Conservation (phyloP, 1,284 basidiomycete genomes). For the Ustilago cynodontis region DNA sequence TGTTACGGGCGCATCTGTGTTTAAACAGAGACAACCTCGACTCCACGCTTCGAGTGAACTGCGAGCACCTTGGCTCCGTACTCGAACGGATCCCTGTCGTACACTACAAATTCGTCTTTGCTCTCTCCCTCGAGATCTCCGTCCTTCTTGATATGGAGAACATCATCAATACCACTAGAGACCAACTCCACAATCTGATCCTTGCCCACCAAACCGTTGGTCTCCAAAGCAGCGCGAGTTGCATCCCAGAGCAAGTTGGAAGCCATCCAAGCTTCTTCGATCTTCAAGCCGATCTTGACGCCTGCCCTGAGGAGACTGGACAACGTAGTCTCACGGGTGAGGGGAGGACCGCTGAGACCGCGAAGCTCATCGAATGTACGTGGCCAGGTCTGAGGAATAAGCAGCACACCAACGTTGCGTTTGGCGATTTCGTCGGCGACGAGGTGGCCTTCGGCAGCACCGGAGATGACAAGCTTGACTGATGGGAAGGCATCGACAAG, state of each 20-base stretch:
- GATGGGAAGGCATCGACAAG: constrained; percentile 81
- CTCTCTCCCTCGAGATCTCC: constrained; percentile 29
- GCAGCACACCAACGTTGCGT: constrained; percentile 79
- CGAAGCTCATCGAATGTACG: constrained; percentile 78
- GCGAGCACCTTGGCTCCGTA: constrained; percentile 77
- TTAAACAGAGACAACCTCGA: constrained; percentile 46
- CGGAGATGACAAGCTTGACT: constrained; percentile 75
- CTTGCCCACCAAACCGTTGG: constrained; percentile 71
- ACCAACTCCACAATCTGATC: constrained; percentile 76
- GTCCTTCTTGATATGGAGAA: constrained; percentile 73
- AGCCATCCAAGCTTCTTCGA: constrained; percentile 75
- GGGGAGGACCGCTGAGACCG: constrained; percentile 80
- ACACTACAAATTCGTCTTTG: constrained; percentile 77
- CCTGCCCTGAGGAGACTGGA: constrained; percentile 76
- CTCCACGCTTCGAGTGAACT: constrained; percentile 64
- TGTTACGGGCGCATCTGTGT: neutral
- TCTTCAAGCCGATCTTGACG: constrained; percentile 81
- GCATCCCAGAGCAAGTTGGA: constrained; percentile 80
- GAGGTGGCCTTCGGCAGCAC: constrained; percentile 81
- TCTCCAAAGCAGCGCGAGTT: constrained; percentile 53
- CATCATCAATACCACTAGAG: constrained; percentile 76
- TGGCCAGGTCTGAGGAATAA: constrained; percentile 78
- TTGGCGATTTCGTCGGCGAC: constrained; percentile 77
- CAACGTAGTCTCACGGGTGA: constrained; percentile 78
- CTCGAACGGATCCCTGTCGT: constrained; percentile 74